phyloP scores from a whole-genome alignment of 1,284 basidiomycete species.

The Pseudomicrostroma phylloplanum region DNA sequence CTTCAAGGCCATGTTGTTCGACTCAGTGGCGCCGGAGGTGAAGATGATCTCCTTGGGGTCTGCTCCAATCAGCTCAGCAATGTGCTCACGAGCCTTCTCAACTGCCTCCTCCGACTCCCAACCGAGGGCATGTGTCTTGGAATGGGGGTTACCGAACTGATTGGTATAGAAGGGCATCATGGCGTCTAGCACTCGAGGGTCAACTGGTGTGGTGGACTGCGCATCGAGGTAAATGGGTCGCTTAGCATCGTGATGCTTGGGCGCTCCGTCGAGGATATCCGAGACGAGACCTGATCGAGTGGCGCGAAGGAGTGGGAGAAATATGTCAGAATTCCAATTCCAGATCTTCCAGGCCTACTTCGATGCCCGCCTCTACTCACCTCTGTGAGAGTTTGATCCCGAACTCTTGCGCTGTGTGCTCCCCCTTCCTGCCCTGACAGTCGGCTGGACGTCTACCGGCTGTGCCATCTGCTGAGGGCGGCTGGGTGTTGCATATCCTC shows the following conservation, averaged over 20 bases:
- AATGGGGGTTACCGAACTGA: constrained; percentile 96
- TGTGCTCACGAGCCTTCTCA: constrained; percentile 81
- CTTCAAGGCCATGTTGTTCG: constrained; percentile 97
- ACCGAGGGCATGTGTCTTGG: constrained; percentile 94
- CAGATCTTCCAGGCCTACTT: not conserved
- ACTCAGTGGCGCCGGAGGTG: constrained; percentile 96
- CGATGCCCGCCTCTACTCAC: not conserved
- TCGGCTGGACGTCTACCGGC: constrained; percentile 34
- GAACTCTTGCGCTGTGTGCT: constrained; percentile 19
- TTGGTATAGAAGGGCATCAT: constrained; percentile 96
- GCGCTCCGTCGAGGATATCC: constrained; percentile 23
- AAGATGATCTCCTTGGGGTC: constrained; percentile 94
- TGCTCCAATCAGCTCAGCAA: constrained; percentile 87
- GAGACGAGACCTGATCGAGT: constrained; percentile 7
- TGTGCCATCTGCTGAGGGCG: constrained; percentile 38
- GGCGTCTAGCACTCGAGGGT: constrained; percentile 90
- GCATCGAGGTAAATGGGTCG: constrained; percentile 50
- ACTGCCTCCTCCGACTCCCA: constrained; percentile 97
- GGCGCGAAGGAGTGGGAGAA: not conserved
- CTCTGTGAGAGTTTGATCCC: constrained; percentile 1
- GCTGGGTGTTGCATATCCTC: constrained; percentile 29
- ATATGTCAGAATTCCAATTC: too few species aligned
- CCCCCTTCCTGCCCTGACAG: constrained; percentile 27
- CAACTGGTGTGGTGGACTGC: constrained; percentile 81
- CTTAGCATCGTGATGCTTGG: constrained; percentile 27